Evolutionary conservation across 2,329 filamentous ascomycete species (phyloP).

Genomic region (Talaromyces atroroseus): DNA sequence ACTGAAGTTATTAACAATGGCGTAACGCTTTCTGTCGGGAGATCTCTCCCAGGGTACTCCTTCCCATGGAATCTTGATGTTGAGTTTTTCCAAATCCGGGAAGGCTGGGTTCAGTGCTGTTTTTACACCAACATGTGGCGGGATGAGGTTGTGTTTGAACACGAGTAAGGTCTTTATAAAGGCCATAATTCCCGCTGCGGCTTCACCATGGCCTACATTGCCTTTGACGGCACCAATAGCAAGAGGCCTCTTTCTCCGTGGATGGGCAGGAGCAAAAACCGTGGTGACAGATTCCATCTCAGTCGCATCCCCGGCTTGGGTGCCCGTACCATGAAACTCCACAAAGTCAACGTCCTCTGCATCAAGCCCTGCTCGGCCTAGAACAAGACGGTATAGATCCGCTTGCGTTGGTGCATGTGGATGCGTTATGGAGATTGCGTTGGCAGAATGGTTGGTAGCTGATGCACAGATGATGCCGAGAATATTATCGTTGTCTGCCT

Average conservation of each 20-base stretch:
- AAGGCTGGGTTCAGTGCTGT: not conserved
- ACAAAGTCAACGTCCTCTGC: slow-evolving; percentile 23
- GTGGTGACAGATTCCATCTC: slow-evolving; percentile 25
- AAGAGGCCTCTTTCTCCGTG: slow-evolving; percentile 24
- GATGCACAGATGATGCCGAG: slow-evolving; percentile 18
- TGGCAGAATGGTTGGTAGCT: slow-evolving; percentile 30
- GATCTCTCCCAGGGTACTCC: slow-evolving; percentile 19
- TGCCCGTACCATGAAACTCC: slow-evolving; percentile 29
- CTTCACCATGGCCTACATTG: slow-evolving; percentile 42
- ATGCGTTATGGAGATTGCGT: slow-evolving; percentile 6
- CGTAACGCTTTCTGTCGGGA: slow-evolving; percentile 26
- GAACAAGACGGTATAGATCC: slow-evolving; percentile 17
- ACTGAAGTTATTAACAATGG: slow-evolving; percentile 59
- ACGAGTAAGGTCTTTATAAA: slow-evolving; percentile 3
- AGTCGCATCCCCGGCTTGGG: slow-evolving; percentile 26
- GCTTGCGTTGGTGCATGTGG: slow-evolving; percentile 15
- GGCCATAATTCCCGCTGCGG: slow-evolving; percentile 14
- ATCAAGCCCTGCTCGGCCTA: slow-evolving; percentile 11
- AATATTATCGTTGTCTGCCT: slow-evolving; percentile 18
- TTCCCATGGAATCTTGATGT: slow-evolving; percentile 22
- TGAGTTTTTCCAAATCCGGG: not conserved
- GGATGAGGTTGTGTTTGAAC: not conserved
- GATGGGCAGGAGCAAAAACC: slow-evolving; percentile 19
- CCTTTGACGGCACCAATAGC: slow-evolving; percentile 26
- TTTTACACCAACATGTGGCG: slow-evolving; percentile 8